Conservation (phyloP, 2,329 filamentous ascomycete species). For the Cadophora sp. region DNA sequence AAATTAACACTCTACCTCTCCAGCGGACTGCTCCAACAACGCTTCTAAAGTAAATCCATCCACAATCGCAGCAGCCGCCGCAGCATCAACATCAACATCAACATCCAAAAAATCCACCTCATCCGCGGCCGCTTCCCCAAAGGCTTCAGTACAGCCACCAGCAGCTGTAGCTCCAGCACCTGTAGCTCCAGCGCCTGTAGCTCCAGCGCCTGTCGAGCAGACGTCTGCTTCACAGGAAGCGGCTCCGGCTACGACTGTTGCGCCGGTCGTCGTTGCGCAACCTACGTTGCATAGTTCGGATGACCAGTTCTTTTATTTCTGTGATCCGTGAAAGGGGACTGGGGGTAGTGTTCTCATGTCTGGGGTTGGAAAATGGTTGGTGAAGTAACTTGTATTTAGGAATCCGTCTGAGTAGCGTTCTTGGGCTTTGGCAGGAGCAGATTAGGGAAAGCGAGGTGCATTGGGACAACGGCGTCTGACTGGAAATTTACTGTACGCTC, state of each 20-base stretch:
- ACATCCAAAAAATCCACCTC: neutral
- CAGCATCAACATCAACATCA: neutral
- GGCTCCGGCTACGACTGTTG: conserved; percentile 4
- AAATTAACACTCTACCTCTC: neutral
- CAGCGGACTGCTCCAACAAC: conserved; percentile 1
- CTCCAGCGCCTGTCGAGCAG: neutral
- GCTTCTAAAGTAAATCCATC: conserved; percentile 3
- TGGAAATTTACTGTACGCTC: neutral
- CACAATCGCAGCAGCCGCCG: neutral
- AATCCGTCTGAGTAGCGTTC: neutral
- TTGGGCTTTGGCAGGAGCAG: neutral
- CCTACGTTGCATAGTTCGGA: conserved; percentile 27
- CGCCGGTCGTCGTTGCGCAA: conserved; percentile 7
- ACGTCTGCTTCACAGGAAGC: neutral
- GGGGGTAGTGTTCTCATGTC: neutral
- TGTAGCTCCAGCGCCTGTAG: neutral
- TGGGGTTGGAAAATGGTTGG: neutral
- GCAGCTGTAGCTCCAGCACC: neutral
- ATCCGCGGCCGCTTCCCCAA: neutral
- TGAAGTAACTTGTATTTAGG: neutral
- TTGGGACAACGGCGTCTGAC: conserved; percentile 5
- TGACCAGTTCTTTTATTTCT: conserved; percentile 34
- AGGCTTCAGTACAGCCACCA: neutral
- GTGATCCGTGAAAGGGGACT: conserved; percentile 24
- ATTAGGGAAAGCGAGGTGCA: neutral